Evolutionary conservation across 148 eudicot genomes (phyloP).

Genomic region (Drosera capensis): DNA sequence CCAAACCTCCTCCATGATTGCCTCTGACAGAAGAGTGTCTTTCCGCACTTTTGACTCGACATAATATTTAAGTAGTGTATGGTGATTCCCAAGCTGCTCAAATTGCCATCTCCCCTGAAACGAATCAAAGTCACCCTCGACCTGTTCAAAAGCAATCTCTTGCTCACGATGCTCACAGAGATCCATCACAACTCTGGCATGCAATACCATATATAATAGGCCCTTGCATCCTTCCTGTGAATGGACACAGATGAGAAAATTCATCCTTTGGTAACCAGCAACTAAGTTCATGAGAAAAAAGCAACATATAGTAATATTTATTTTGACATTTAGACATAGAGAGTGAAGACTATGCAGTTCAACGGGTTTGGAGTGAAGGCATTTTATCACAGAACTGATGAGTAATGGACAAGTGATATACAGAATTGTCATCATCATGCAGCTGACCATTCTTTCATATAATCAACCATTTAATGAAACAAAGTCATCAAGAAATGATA

Average conservation of each 20-base stretch:
- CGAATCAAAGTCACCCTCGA: constrained; percentile 90
- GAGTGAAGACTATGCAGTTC: too few species aligned
- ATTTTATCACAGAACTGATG: too few species aligned
- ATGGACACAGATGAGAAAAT: constrained; percentile 1
- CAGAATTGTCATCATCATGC: too few species aligned
- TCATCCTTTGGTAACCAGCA: too few species aligned
- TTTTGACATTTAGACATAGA: too few species aligned
- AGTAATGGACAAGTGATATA: too few species aligned
- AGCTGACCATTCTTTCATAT: too few species aligned
- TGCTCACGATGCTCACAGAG: constrained; percentile 67
- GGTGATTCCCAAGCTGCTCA: constrained; percentile 90
- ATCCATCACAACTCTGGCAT: constrained; percentile 87
- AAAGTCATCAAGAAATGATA: too few species aligned
- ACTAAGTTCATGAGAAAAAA: too few species aligned
- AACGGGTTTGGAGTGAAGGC: too few species aligned
- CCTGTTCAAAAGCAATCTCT: constrained; percentile 86
- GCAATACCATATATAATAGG: constrained; percentile 90
- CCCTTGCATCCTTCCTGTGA: constrained; percentile 99
- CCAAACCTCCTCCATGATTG: constrained; percentile 92
- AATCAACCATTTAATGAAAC: too few species aligned
- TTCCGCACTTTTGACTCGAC: constrained; percentile 94
- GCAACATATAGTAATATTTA: too few species aligned
- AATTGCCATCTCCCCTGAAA: constrained; percentile 86
- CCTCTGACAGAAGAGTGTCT: constrained; percentile 78
- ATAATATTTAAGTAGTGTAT: constrained; percentile 72